Evolutionary conservation across 805 yeast species (phyloP).

Genomic region (Starmera amethionina): DNA sequence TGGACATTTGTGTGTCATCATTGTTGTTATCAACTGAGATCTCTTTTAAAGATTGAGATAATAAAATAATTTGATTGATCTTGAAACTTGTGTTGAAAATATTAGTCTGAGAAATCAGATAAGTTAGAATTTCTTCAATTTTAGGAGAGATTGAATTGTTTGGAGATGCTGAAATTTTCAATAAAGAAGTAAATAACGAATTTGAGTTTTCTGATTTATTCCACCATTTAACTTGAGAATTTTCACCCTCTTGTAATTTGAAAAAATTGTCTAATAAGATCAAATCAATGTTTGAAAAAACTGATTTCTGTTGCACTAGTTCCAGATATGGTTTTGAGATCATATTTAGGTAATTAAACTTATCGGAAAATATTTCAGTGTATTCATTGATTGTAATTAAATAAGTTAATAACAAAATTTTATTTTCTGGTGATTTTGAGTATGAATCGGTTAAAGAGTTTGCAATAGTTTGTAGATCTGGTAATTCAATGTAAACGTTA

Average conservation of each 20-base stretch:
- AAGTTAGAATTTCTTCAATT: conserved; percentile 37
- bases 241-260: conserved; percentile 46
- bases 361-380: conserved; percentile 26
- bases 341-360: conserved; percentile 19
- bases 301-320: conserved; percentile 18
- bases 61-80: conserved; percentile 44
- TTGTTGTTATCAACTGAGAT: conserved; percentile 6
- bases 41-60: conserved; percentile 39
- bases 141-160: conserved; percentile 26
- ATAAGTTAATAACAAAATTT: conserved; percentile 37
- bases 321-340: conserved; percentile 26
- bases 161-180: conserved; percentile 40
- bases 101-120: conserved; percentile 40
- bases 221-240: conserved; percentile 72
- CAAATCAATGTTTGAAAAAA: conserved; percentile 43
- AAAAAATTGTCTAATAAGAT: conserved; percentile 50
- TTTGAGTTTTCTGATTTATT: conserved; percentile 35
- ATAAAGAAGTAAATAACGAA: conserved; percentile 59
- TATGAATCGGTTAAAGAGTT: conserved; percentile 33
- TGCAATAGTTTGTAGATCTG: conserved; percentile 38
- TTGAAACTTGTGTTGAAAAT: conserved; percentile 38
- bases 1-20: conserved; percentile 12
- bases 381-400: conserved; percentile 34
- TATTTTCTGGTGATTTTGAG: conserved; percentile 26
- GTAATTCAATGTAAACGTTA: conserved; percentile 28